A percentile compares a stretch with the other conserved stretches of the same genome.
phyloP scores from a whole-genome alignment of 2,329 filamentous ascomycete genomes.

The Phialophora chinensis region DNA sequence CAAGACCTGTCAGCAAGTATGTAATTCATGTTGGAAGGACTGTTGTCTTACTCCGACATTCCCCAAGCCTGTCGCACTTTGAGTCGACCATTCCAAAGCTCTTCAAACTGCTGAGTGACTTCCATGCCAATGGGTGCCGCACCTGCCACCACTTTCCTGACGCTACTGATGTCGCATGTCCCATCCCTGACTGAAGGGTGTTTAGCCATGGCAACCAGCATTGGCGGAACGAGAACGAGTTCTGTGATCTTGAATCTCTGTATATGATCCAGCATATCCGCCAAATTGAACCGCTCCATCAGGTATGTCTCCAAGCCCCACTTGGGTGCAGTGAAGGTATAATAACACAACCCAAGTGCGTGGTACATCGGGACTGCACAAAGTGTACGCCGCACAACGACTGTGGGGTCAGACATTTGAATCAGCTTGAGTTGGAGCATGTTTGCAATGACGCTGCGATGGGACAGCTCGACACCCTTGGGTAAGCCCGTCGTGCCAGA shows the following conservation, averaged over 20 bases:
- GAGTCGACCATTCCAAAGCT: constrained; percentile 49
- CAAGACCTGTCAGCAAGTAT: not conserved
- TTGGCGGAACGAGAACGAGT: constrained; percentile 55
- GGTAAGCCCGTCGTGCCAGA: constrained; percentile 68
- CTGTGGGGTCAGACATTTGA: constrained; percentile 13
- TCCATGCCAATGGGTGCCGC: constrained; percentile 56
- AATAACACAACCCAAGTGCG: constrained; percentile 24
- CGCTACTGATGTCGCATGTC: constrained; percentile 51
- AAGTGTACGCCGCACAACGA: constrained; percentile 8
- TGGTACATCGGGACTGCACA: constrained; percentile 31
- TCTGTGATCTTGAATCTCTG: constrained; percentile 55
- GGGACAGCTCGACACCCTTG: constrained; percentile 64
- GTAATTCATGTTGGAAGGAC: not conserved
- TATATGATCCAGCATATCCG: constrained; percentile 49
- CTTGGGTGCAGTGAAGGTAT: constrained; percentile 54
- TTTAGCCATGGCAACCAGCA: constrained; percentile 45
- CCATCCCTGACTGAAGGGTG: constrained; percentile 61
- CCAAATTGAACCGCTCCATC: constrained; percentile 49
- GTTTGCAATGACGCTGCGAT: constrained; percentile 45
- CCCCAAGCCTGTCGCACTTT: constrained; percentile 59
- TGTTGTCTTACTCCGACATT: constrained; percentile 58
- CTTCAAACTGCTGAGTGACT: constrained; percentile 50
- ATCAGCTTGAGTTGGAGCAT: constrained; percentile 26
- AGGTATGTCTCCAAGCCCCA: constrained; percentile 74
- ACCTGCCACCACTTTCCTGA: constrained; percentile 55